Base-by-base conservation (phyloP, 352 stramenopile genomes). In the Phytophthora sp. region DNA sequence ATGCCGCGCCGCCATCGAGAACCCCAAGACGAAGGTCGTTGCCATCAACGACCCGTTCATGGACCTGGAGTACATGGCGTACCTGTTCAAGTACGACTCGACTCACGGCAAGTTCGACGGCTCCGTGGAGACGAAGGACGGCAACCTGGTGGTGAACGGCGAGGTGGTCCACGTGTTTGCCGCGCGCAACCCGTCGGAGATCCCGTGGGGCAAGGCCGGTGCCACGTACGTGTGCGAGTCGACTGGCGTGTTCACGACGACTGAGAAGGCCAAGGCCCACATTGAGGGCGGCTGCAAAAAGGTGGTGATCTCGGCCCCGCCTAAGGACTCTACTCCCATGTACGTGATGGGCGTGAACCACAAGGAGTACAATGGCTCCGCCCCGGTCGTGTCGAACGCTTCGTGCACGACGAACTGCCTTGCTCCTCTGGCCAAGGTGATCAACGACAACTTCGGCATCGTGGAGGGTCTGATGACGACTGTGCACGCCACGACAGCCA, bases 321-420 rank as follows among this genome's bases (percentile, higher is more conserved):
- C 98, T 44, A 98, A 98, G 73, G 97, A 99, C 73, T 96, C n/a
- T 24, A 65, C 98, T 57, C 95, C 96, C 50, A 99, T 98, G 77
- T 98, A 99, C 76, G 97, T 99, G 63, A 98, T 99, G 80, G 97
- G 97, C 73, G 97, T 99, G 51, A 99, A 99, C 90, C 70, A 98
- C 61, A 79, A 97, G 46, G 72, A 87, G 33, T 99, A 99, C 84
- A 82, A 95, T 51, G 69, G 69, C 50, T 86, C 84, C 99, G n/a
- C n/a, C n/a, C n/a, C n/a, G n/a, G n/a, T n/a, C n/a, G n/a, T n/a
- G n/a, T n/a, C n/a, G n/a, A n/a, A n/a, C n/a, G n/a, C n/a, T n/a
- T n/a, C n/a, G n/a, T n/a, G n/a, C n/a, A n/a, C n/a, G n/a, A n/a
- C n/a, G n/a, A n/a, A n/a, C n/a, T n/a, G n/a, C n/a, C n/a, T n/a